These are phyloP conservation scores for Lichina pygmaea DNA, from an alignment of 495 filamentous ascomycete genomes.

Conservation along the genomic window DNA sequence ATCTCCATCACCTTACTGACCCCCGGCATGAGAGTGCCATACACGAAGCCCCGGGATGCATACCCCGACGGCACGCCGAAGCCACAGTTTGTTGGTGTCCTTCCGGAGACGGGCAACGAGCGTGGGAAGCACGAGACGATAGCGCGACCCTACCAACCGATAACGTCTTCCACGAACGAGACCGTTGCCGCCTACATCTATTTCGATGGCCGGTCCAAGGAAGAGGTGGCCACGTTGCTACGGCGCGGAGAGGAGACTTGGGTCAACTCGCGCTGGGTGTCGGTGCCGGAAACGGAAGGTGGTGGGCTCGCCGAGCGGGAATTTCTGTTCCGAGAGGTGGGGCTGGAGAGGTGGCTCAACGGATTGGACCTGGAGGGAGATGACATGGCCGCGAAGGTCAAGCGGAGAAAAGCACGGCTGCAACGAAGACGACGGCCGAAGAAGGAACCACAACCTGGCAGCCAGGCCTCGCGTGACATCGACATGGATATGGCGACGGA, in stretches of 20 bases:
- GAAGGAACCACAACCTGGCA: constrained; percentile 12
- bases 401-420: constrained; percentile 61
- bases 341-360: constrained; percentile 84
- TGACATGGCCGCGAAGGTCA: constrained; percentile 66
- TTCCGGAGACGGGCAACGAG: constrained; percentile 28
- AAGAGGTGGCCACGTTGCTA: constrained; percentile 87
- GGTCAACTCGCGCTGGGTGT: constrained; percentile 97
- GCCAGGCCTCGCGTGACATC: constrained; percentile 19
- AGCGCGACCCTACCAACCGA: constrained; percentile 64
- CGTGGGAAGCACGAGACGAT: constrained; percentile 25
- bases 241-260: constrained; percentile 91
- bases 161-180: constrained; percentile 75
- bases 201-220: constrained; percentile 85
- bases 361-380: constrained; percentile 78
- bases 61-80: constrained; percentile 43
- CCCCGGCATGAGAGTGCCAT: constrained; percentile 64
- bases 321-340: constrained; percentile 93
- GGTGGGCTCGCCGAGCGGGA: constrained; percentile 88
- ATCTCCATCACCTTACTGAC: constrained; percentile 91
- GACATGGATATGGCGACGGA: constrained; percentile 31
- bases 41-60: constrained; percentile 58
- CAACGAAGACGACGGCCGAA: constrained; percentile 59
- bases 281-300: constrained; percentile 69
- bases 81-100: constrained; percentile 48
- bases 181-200: constrained; percentile 97